Percentiles rank a stretch among this genome's conserved stretches.
Conservation (phyloP, 805 yeast species). For the Hanseniaspora mollemarum region DNA sequence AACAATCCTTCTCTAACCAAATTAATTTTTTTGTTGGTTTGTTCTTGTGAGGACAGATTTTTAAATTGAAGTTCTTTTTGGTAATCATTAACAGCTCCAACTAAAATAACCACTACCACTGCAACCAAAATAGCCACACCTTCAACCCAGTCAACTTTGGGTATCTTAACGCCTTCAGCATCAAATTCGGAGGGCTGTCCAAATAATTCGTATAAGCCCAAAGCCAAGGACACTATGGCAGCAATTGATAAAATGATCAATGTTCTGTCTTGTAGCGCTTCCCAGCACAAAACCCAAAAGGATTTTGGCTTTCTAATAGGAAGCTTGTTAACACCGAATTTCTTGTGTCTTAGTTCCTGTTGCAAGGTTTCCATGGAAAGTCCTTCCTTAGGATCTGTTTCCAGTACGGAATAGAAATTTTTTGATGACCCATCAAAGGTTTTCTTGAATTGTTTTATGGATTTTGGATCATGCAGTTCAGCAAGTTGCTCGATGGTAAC, state of each 20-base stretch:
- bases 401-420: constrained; percentile 21
- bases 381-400: constrained; percentile 23
- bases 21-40: constrained; percentile 56
- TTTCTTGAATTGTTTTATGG: constrained; percentile 22
- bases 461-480: constrained; percentile 28
- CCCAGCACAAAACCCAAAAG: constrained; percentile 56
- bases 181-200: constrained; percentile 73
- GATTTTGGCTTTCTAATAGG: constrained; percentile 66
- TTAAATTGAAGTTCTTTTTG: constrained; percentile 92
- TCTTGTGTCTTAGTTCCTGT: constrained; percentile 17
- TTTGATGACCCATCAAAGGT: constrained; percentile 22
- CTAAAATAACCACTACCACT: constrained; percentile 76
- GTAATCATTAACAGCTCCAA: constrained; percentile 92
- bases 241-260: constrained; percentile 73
- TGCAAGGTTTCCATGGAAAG: constrained; percentile 18
- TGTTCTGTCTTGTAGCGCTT: constrained; percentile 85
- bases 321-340: constrained; percentile 57
- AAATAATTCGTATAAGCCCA: constrained; percentile 86
- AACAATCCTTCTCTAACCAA: constrained; percentile 63
- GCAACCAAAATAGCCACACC: constrained; percentile 96
- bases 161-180: constrained; percentile 61
- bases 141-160: constrained; percentile 95
- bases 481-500: constrained; percentile 22
- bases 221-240: constrained; percentile 75
- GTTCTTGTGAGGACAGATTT: constrained; percentile 76